Conservation (phyloP, 2,329 filamentous ascomycete genomes). For the Albifimbria verrucaria region DNA sequence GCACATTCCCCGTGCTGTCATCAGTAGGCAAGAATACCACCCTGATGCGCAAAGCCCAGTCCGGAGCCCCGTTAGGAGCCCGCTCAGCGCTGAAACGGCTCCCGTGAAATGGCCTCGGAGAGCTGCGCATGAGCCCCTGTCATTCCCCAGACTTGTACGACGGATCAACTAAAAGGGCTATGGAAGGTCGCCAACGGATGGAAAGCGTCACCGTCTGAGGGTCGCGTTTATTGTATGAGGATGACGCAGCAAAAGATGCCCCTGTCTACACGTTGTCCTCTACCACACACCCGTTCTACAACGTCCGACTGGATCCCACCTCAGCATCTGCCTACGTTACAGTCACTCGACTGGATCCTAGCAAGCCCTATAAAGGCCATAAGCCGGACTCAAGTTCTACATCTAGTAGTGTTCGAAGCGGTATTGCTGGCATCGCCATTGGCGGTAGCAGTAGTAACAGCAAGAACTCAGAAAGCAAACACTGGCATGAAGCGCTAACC, state of each 20-base stretch:
- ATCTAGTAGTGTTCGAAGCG: slow-evolving; percentile 25
- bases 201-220: slow-evolving; percentile 58
- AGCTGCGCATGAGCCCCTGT: slow-evolving; percentile 37
- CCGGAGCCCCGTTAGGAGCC: slow-evolving; percentile 15
- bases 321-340: slow-evolving; percentile 61
- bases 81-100: slow-evolving; percentile 14
- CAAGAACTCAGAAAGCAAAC: slow-evolving; percentile 35
- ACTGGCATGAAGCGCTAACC: slow-evolving; percentile 56
- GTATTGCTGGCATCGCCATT: slow-evolving; percentile 20
- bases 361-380: slow-evolving; percentile 50
- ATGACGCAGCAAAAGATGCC: slow-evolving; percentile 55
- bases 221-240: slow-evolving; percentile 56
- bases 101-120: slow-evolving; percentile 23
- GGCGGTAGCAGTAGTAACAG: slow-evolving; percentile 23
- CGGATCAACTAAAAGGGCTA: slow-evolving; percentile 59
- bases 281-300: slow-evolving; percentile 61
- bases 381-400: slow-evolving; percentile 20
- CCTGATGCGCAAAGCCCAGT: slow-evolving; percentile 16
- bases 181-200: slow-evolving; percentile 71
- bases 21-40: slow-evolving; percentile 62
- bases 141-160: slow-evolving; percentile 50
- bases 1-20: slow-evolving; percentile 59
- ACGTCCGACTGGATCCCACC: slow-evolving; percentile 60
- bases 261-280: slow-evolving; percentile 67
- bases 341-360: slow-evolving; percentile 58